Base-by-base conservation (phyloP, 108 stramenopile species). In the Nitzschia sp. region DNA sequence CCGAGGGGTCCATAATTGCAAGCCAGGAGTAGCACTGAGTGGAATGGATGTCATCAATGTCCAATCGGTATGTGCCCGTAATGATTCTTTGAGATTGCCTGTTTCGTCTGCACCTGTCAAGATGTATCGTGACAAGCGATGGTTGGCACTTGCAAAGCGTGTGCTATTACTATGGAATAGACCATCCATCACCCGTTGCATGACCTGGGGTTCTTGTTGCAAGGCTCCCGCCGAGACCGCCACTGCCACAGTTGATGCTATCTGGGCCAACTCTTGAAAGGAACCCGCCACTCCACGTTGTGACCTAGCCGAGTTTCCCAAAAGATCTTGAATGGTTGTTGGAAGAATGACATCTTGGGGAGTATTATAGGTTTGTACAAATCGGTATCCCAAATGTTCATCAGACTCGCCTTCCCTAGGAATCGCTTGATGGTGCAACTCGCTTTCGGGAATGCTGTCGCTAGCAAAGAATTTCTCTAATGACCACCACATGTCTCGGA, bases 21-120 rank as follows among this genome's bases (percentile, higher is more conserved):
- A 51, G 28, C 77, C 77, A 30, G 71, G 58, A 21, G 51, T 68
- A 2, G 66, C 33, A 59, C 59, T 62, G 15, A 78, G 26, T 1
- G 77, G 77, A n/a, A 78, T 57, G 36, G 51, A 47, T 0, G 77
- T 78, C 0, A 54, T 34, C 3, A 78, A 17, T 2, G 66, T 78
- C 77, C 77, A 78, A 60, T 78, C 77, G 47, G 69, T 70, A 59
- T 78, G 77, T 19, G 42, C 46, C 13, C 64, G 54, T 15, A 75
- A 32, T n/a, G 59, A 68, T 75, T 64, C 66, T 31, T 64, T 66
- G 23, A 36, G 11, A n/a, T 32, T 28, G 17, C 17, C 48, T n/a
- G 35, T 2, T 3, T 59, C 38, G n/a, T n/a, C n/a, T 46, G 45
- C 15, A 46, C 62, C 34, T 31, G 42, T 53, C 19, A 45, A 8